Evolutionary conservation across 306 rosid genomes (phyloP), one percentile per base, ranked within the genome.

Genomic region (Quercus berberidifolia): DNA sequence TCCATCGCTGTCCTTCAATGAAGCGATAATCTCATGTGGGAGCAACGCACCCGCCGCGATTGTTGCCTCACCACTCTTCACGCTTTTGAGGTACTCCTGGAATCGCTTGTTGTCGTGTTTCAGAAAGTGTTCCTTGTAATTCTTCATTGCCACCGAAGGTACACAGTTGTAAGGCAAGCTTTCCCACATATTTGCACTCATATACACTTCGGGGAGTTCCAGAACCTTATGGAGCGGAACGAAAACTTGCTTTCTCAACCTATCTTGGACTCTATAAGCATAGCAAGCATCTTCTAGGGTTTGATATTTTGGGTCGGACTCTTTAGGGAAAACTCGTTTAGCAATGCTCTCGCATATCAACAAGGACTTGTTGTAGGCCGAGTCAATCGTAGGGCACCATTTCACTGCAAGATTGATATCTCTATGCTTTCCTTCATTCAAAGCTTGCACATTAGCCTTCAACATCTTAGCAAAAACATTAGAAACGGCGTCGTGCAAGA

Each of bases 381-480:
- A 90, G 12, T 89, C 96, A 18, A 92, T 69, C 0, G 93, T 89
- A 31, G 97, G 97, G 21, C 97, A 92, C 97, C 93, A 92, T 41
- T 90, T 90, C 0, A 91, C 90, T 17, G 97, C 90, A 11, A 92
- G 87, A 68, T 89, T 90, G 49, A 92, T 79, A 65, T 83, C 83
- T 2, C 30, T 63, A 1, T n/a, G 3, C 14, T 77, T 63, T 30
- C 89, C 84, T 0, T 83, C 55, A 5, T 74, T 85, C 64, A 93
- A 57, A 69, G 41, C 74, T 67, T 84, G 86, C 0, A 87, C 31
- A 87, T 93, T 93, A 12, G 79, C 19, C 77, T 80, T 87, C 86
- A 93, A 71, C 19, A 87, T 85, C 31, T 84, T 79, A 0, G 92
- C 89, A 12, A 91, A 93, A 11, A 81, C 69, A 33, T 93, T 88